Evolutionary conservation across 2,329 filamentous ascomycete species (phyloP), one percentile per base, ranked within the genome.

Genomic region (Phialophora chinensis): DNA sequence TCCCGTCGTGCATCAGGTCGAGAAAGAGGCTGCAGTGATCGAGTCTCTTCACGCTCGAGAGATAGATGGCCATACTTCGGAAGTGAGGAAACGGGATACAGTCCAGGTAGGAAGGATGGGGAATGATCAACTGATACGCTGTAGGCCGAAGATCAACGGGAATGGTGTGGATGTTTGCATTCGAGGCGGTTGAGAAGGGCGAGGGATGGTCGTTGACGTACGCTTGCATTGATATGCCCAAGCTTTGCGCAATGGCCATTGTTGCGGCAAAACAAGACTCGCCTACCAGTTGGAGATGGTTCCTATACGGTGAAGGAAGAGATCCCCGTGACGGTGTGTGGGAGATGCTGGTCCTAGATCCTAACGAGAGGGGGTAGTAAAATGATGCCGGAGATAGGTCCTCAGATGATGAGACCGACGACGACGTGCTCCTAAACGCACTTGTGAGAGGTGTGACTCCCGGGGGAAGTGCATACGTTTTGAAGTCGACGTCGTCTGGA

Each of bases 21-120:
- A 73, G 67, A 53, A 78, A 80, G 33, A 80, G 69, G 27, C 74
- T 72, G 20, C 75, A 72, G 64, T 80, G 79, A 57, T 80, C 77
- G 6, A 80, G 65, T 31, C 52, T 52, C 29, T 44, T 65, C 25
- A 62, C 29, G 35, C 63, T 65, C 23, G 66, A 64, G 14, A 69
- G 66, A 52, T 70, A 66, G 35, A 70, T 57, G 29, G 66, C 66
- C 63, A 68, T 63, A 27, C 59, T 69, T 20, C 66, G 66, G 27
- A 70, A 70, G 56, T 69, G 66, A 4, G 69, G 66, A 53, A 66
- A 70, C 2, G 66, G 66, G 29, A 70, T 67, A 56, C 69, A 70
- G 56, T 69, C 69, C 11, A 70, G 54, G 42, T 66, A 70, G 27
- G 59, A 65, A 10, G 64, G 66, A 50, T 69, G 69, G 10, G 68